A percentile compares a stretch with the other conserved stretches of the same genome.
Conservation (phyloP, 2,329 filamentous ascomycete species). For the Ceratocystis harringtonii region DNA sequence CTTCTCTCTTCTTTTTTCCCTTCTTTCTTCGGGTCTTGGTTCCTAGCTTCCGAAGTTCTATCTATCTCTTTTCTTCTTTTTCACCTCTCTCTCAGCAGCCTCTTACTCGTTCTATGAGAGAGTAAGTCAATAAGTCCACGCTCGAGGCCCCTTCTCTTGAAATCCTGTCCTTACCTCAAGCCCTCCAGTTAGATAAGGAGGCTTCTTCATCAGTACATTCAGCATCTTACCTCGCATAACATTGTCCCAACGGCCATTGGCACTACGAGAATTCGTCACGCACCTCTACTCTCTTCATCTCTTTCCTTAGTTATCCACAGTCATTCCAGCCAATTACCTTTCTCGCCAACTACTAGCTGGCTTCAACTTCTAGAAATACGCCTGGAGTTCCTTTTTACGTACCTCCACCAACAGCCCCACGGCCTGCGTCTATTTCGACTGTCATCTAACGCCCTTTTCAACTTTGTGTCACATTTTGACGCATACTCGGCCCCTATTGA, state of each 20-base stretch:
- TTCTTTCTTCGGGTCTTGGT: conserved; percentile 2
- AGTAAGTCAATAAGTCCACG: background rate
- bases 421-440: background rate
- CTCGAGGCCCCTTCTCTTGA: background rate
- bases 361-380: background rate
- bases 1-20: background rate
- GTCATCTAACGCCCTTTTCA: background rate
- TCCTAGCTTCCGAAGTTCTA: conserved; percentile 4
- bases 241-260: background rate
- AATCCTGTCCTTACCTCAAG: background rate
- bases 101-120: background rate
- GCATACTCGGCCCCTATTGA: background rate
- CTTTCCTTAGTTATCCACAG: background rate
- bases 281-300: background rate
- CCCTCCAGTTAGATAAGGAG: background rate
- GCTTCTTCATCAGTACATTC: background rate
- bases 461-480: background rate
- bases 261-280: background rate
- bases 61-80: conserved; percentile 4
- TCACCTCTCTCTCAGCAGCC: background rate
- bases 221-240: background rate
- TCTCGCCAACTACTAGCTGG: background rate
- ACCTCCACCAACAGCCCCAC: background rate
- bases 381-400: background rate
- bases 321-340: background rate